phyloP scores from a whole-genome alignment of 768 basidiomycete genomes.

The Podaxis carcinomalis region DNA sequence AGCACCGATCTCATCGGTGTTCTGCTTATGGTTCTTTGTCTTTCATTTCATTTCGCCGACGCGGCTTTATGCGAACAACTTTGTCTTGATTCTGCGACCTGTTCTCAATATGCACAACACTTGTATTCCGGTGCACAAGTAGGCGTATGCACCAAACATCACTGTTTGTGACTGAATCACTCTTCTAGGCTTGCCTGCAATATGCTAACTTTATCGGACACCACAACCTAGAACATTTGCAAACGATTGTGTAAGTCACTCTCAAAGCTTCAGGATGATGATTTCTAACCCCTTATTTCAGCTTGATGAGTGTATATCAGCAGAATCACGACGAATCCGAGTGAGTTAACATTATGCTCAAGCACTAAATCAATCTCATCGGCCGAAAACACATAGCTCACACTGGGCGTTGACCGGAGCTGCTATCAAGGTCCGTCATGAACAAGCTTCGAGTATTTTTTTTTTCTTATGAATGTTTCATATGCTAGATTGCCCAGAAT shows the following conservation, averaged over 20 bases:
- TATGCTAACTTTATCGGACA: conserved; percentile 21
- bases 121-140: conserved; percentile 23
- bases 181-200: conserved; percentile 18
- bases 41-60: conserved; percentile 22
- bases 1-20: conserved; percentile 18
- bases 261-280: not conserved
- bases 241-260: conserved; percentile 21
- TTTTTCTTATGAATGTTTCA: not conserved
- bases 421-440: conserved; percentile 21
- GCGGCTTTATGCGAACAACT: conserved; percentile 16
- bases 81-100: conserved; percentile 13
- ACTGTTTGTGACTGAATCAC: not conserved
- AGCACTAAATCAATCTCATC: not conserved
- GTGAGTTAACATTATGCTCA: conserved; percentile 11
- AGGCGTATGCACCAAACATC: not conserved
- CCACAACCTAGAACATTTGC: conserved; percentile 21
- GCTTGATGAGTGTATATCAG: conserved; percentile 25
- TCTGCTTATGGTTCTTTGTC: conserved; percentile 21
- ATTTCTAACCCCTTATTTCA: conserved; percentile 8
- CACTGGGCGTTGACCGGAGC: conserved; percentile 22
- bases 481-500: conserved; percentile 21
- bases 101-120: conserved; percentile 16
- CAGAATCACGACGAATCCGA: conserved; percentile 24
- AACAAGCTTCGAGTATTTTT: not conserved
- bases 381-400: conserved; percentile 10